Percentiles rank a stretch among this genome's conserved stretches.
These are phyloP conservation scores for Ustilago tritici DNA, from an alignment of 1,284 basidiomycete species.

Conservation along the genomic window DNA sequence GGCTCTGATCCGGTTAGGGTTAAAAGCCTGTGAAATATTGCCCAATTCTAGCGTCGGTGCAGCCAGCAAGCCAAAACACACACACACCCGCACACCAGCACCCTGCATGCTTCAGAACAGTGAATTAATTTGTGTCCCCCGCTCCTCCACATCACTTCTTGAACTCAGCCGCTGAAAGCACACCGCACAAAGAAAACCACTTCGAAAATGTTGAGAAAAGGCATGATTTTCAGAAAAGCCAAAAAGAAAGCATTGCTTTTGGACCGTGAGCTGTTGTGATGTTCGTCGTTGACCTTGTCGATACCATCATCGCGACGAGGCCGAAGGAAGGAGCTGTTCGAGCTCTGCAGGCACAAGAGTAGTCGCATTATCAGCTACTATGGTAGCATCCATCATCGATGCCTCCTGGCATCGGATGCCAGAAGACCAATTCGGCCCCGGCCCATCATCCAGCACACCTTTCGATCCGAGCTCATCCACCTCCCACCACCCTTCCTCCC, in stretches of 20 bases:
- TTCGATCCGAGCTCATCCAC: conserved; percentile 16
- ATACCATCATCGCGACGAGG: neutral
- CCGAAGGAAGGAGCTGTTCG: neutral
- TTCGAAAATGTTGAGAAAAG: conserved; percentile 5
- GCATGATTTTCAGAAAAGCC: neutral
- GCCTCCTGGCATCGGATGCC: conserved; percentile 29
- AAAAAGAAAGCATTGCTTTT: neutral
- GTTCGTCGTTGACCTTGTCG: neutral
- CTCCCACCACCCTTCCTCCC: neutral
- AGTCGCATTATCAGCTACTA: neutral
- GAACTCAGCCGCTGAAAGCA: neutral
- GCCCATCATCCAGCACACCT: conserved; percentile 17
- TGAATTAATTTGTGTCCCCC: neutral
- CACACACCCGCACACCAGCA: conserved; percentile 8
- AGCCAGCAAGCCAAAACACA: conserved; percentile 1
- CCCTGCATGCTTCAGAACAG: conserved; percentile 17
- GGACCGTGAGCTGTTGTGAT: conserved; percentile 2
- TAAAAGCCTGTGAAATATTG: neutral
- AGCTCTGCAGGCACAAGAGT: neutral
- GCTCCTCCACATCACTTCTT: conserved; percentile 21
- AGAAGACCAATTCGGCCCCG: conserved; percentile 21
- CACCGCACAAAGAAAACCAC: neutral
- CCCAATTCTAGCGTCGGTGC: conserved; percentile 1
- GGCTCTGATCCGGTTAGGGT: neutral
- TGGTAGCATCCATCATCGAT: conserved; percentile 29